These are phyloP conservation scores for Fusarium sp. DNA, from an alignment of 2,329 filamentous ascomycete species.

Conservation along the genomic window DNA sequence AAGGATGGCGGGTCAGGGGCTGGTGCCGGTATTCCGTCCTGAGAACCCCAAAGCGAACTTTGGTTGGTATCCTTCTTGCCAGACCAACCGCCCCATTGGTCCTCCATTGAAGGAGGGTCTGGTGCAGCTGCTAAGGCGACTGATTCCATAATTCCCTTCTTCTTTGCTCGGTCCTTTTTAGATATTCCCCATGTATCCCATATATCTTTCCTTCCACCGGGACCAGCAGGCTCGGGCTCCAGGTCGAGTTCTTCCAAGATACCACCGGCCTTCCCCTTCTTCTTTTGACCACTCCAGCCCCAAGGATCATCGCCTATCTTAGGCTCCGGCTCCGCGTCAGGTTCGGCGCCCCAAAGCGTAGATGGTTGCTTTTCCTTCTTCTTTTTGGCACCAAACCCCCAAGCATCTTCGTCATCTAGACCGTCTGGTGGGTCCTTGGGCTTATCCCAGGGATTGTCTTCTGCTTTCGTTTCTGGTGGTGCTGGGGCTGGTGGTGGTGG, in stretches of 20 bases:
- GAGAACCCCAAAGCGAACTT: constrained; percentile 43
- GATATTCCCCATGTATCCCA: constrained; percentile 52
- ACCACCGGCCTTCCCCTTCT: constrained; percentile 51
- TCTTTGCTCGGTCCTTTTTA: constrained; percentile 52
- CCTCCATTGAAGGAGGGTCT: constrained; percentile 46
- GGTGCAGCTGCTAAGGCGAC: constrained; percentile 36
- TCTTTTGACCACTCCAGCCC: constrained; percentile 56
- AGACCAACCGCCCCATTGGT: constrained; percentile 49
- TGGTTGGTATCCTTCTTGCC: constrained; percentile 52
- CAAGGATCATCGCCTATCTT: constrained; percentile 52
- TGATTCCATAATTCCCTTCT: constrained; percentile 50
- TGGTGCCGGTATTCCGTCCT: constrained; percentile 35
- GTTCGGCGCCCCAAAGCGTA: constrained; percentile 54
- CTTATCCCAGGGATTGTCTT: constrained; percentile 66
- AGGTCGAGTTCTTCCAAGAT: constrained; percentile 35
- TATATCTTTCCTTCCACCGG: constrained; percentile 49
- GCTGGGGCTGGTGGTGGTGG: constrained; percentile 47
- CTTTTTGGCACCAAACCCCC: constrained; percentile 46
- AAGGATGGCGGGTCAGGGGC: constrained; percentile 42
- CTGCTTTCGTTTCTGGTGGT: constrained; percentile 30
- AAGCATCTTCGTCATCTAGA: constrained; percentile 46
- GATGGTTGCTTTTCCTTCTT: constrained; percentile 60
- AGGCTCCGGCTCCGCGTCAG: constrained; percentile 47
- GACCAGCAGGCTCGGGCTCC: constrained; percentile 44
- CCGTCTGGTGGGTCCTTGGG: constrained; percentile 54